Percentiles rank a stretch among this genome's conserved stretches.
These are phyloP conservation scores for Fusarium sarcochroum DNA, from an alignment of 2,329 filamentous ascomycete genomes.

Conservation along the genomic window DNA sequence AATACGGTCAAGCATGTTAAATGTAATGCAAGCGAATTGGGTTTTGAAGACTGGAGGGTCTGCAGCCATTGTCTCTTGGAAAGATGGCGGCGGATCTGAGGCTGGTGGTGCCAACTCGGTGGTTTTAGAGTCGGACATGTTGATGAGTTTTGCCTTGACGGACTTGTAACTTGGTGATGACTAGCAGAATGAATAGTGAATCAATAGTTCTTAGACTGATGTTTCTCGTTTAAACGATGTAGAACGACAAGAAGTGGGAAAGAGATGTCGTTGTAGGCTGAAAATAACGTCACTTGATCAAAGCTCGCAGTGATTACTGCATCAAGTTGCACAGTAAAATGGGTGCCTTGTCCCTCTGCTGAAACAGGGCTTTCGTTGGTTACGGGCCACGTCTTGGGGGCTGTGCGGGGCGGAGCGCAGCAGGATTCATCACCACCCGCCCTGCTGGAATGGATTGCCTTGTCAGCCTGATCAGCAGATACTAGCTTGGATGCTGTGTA, in stretches of 20 bases:
- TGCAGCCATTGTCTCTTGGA: conserved; percentile 25
- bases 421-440: background rate
- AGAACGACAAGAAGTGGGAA: too few relatives aligned
- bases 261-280: too few relatives aligned
- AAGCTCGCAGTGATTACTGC: background rate
- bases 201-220: background rate
- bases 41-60: conserved; percentile 9
- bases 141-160: background rate
- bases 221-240: too few relatives aligned
- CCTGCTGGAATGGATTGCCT: too few relatives aligned
- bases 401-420: background rate
- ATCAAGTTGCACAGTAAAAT: background rate
- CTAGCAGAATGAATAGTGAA: too few relatives aligned
- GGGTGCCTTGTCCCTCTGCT: background rate
- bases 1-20: conserved; percentile 16
- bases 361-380: background rate
- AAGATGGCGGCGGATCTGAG: conserved; percentile 11
- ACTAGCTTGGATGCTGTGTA: too few relatives aligned
- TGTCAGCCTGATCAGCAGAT: too few relatives aligned
- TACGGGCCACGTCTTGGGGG: background rate
- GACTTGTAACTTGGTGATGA: background rate
- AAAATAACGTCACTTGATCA: background rate
- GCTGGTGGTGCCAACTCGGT: background rate
- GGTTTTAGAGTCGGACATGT: background rate
- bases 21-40: conserved; percentile 23